Evolutionary conservation across 2,329 filamentous ascomycete genomes (phyloP), one percentile per base, ranked within the genome.

Genomic region (Cercospora citrullina): DNA sequence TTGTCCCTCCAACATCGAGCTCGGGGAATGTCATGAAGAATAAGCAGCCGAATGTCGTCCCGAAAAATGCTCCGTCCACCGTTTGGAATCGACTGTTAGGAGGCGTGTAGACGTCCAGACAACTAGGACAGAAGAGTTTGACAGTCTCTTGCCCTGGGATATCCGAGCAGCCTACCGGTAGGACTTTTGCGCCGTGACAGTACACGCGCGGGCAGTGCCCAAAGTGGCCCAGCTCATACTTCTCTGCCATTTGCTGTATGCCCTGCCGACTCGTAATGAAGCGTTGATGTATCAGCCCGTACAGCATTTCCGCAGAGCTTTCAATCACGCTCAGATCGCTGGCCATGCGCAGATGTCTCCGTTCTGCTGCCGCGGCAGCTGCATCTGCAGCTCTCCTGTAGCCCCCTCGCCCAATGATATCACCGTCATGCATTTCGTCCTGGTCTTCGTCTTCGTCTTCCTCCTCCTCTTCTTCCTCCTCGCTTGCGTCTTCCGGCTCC

Each of bases 1-100:
- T 71, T 51, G 66, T 70, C 68, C 79, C 80, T 76, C 84, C 84
- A 68, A 98, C 88, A 74, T 97, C 93, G 77, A 97, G 91, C 78
- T 99, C 95, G 39, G 95, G 94, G 80, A 98, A 99, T 45, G 94
- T 99, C 84, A 99, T 94, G 79, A 99, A 93, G 83, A 99, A 99
- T 68, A 99, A 88, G 57, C 93, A 93, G 69, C 94, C 94, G 79
- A 99, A 99, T 0, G 95, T 99, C 64, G 95, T 94, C 59, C 95
- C 95, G 77, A 99, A 99, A 84, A 98, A 99, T 58, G 95, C 95
- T 63, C 95, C 95, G 74, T 99, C 95, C 36, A 99, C 95, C 2
- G 93, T 94, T 81, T 98, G 95, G 79, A 98, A 99, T 21, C 95
- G 89, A 76, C 93, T 97, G 84, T 98, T 99, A 48, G 95, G 95